Percentiles rank a stretch among this genome's conserved stretches.
phyloP scores from a whole-genome alignment of 202 grass and related monocot genomes.

The Brachypodium distachyon region DNA sequence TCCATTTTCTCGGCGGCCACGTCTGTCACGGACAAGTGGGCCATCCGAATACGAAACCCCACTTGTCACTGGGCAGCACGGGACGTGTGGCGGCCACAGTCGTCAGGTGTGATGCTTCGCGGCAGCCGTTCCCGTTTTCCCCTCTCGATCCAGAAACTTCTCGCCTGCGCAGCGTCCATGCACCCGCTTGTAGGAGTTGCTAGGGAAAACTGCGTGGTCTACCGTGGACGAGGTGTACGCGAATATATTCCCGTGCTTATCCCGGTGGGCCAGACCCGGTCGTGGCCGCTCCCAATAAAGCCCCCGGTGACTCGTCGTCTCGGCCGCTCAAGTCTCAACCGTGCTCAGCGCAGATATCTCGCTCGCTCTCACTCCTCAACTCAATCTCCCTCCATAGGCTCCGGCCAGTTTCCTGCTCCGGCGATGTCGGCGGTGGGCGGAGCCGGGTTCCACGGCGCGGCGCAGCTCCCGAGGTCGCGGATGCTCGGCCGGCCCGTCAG shows the following conservation, averaged over 20 bases:
- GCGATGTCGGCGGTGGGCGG: slow-evolving; percentile 36
- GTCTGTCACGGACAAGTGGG: neutral
- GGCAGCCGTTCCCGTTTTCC: neutral
- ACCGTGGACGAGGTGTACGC: neutral
- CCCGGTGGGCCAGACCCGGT: neutral
- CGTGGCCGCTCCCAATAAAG: slow-evolving; percentile 1
- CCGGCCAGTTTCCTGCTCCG: neutral
- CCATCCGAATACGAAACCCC: rapidly evolving
- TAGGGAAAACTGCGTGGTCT: too few species aligned
- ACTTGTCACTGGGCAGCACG: rapidly evolving
- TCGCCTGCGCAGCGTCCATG: neutral
- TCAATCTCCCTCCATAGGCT: neutral
- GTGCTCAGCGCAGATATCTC: neutral
- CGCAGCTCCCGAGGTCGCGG: slow-evolving; percentile 24
- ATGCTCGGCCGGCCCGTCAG: slow-evolving; percentile 36
- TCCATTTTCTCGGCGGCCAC: neutral
- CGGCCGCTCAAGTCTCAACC: slow-evolving; percentile 14
- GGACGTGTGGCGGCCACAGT: slow-evolving; percentile 9
- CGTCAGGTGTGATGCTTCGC: slow-evolving; percentile 5
- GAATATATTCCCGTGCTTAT: rapidly evolving
- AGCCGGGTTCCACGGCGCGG: slow-evolving; percentile 27
- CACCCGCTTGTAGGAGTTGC: neutral
- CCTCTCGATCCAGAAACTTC: neutral
- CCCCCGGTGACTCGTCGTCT: neutral
- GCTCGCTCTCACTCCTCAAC: neutral